phyloP scores from a whole-genome alignment of 2,329 filamentous ascomycete species.

The Pseudogymnoascus sp. region DNA sequence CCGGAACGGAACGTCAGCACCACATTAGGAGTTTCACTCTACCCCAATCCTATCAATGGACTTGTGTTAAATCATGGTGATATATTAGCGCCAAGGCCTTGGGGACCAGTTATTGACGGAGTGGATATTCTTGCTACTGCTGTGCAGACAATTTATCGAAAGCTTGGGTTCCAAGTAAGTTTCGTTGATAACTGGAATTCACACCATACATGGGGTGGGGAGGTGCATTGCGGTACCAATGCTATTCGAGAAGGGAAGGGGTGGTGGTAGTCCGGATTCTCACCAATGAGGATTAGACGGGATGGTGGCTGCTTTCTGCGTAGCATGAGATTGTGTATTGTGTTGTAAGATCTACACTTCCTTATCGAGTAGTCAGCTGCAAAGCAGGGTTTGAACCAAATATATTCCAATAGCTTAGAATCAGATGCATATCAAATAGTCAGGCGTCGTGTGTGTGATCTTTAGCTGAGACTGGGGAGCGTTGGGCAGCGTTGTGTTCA shows the following conservation, averaged over 20 bases:
- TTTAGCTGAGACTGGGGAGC: too few species aligned
- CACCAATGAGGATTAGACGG: neutral
- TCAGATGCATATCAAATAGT: neutral
- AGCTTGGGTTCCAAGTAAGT: slow-evolving; percentile 15
- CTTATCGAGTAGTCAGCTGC: neutral
- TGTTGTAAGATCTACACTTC: neutral
- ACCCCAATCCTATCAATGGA: slow-evolving; percentile 11
- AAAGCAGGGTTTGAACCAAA: neutral
- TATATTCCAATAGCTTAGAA: neutral
- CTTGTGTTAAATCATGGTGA: slow-evolving; percentile 15
- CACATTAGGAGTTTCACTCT: slow-evolving; percentile 10
- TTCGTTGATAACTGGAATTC: slow-evolving; percentile 21
- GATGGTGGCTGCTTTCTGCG: neutral
- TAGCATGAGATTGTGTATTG: neutral
- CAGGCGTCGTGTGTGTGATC: too few species aligned
- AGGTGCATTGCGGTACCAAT: slow-evolving; percentile 24
- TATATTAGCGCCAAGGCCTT: slow-evolving; percentile 19
- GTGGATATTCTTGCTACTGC: slow-evolving; percentile 18
- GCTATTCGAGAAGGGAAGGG: neutral
- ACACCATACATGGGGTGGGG: slow-evolving; percentile 20
- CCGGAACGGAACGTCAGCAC: slow-evolving; percentile 7
- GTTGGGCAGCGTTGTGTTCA: too few species aligned
- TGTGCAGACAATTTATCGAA: slow-evolving; percentile 13
- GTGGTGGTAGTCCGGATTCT: neutral
- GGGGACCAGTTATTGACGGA: slow-evolving; percentile 19